Percentiles rank a stretch among this genome's conserved stretches.
These are phyloP conservation scores for Tetrapisispora fleetii DNA, from an alignment of 805 yeast genomes.

Conservation along the genomic window DNA sequence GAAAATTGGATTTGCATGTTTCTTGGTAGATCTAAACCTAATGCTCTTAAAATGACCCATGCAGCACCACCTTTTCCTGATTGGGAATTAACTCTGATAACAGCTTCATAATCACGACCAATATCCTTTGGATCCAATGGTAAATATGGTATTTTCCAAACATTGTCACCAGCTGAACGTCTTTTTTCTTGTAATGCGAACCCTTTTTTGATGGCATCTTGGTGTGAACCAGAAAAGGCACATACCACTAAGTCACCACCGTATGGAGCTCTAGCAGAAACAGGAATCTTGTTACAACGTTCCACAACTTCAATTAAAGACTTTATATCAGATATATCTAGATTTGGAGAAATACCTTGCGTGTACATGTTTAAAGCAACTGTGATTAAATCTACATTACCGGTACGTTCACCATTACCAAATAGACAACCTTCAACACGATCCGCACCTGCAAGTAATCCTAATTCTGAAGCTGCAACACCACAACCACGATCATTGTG, in stretches of 20 bases:
- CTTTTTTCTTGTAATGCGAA: conserved; percentile 37
- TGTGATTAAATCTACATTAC: conserved; percentile 75
- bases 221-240: conserved; percentile 81
- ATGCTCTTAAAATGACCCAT: conserved; percentile 67
- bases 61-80: conserved; percentile 87
- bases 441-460: conserved; percentile 78
- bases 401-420: conserved; percentile 84
- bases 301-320: conserved; percentile 65
- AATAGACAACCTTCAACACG: conserved; percentile 79
- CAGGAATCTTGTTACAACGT: conserved; percentile 71
- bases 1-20: conserved; percentile 72
- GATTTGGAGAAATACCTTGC: conserved; percentile 61
- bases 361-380: conserved; percentile 69
- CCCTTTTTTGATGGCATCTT: conserved; percentile 82
- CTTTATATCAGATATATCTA: conserved; percentile 61
- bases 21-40: conserved; percentile 75
- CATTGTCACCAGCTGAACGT: conserved; percentile 28
- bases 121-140: conserved; percentile 80
- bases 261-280: conserved; percentile 70
- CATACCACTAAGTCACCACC: conserved; percentile 78
- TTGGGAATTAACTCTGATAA: conserved; percentile 79
- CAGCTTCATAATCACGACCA: conserved; percentile 87
- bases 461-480: conserved; percentile 81
- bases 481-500: conserved; percentile 85
- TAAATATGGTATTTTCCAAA: conserved; percentile 71